Conservation (phyloP, 495 filamentous ascomycete species). For the Sporormia fimetaria region DNA sequence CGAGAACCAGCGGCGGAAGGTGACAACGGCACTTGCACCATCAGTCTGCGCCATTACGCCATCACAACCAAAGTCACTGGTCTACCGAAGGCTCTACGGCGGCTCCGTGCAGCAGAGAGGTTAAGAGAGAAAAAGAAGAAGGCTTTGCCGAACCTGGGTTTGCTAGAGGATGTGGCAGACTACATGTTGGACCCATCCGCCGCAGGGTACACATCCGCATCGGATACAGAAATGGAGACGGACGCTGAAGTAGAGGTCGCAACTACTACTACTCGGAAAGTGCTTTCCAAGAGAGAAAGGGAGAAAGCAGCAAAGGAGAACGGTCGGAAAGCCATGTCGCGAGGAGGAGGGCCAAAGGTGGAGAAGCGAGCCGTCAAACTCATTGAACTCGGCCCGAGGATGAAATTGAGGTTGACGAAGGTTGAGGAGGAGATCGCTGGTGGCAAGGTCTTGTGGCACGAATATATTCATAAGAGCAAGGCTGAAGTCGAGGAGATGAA, state of each 20-base stretch:
- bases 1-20: conserved; percentile 43
- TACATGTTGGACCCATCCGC: conserved; percentile 78
- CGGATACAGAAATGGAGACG: conserved; percentile 83
- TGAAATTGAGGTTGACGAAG: conserved; percentile 83
- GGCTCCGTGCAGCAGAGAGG: conserved; percentile 81
- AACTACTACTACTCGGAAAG: conserved; percentile 56
- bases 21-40: conserved; percentile 49
- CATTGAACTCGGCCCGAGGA: conserved; percentile 79
- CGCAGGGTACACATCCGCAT: conserved; percentile 80
- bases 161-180: conserved; percentile 86
- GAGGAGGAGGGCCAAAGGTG: conserved; percentile 33
- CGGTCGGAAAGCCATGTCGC: conserved; percentile 26
- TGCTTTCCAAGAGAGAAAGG: conserved; percentile 52
- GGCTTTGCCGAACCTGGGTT: conserved; percentile 75
- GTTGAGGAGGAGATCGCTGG: conserved; percentile 89
- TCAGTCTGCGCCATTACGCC: conserved; percentile 88
- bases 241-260: conserved; percentile 92
- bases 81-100: conserved; percentile 67
- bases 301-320: conserved; percentile 12
- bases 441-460: conserved; percentile 96
- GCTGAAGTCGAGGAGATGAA: conserved; percentile 67
- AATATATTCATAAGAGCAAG: conserved; percentile 72
- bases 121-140: conserved; percentile 51
- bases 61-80: conserved; percentile 82
- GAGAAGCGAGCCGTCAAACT: conserved; percentile 86